Conservation (phyloP, 2,329 filamentous ascomycete species). For the Anthostomella pinea region DNA sequence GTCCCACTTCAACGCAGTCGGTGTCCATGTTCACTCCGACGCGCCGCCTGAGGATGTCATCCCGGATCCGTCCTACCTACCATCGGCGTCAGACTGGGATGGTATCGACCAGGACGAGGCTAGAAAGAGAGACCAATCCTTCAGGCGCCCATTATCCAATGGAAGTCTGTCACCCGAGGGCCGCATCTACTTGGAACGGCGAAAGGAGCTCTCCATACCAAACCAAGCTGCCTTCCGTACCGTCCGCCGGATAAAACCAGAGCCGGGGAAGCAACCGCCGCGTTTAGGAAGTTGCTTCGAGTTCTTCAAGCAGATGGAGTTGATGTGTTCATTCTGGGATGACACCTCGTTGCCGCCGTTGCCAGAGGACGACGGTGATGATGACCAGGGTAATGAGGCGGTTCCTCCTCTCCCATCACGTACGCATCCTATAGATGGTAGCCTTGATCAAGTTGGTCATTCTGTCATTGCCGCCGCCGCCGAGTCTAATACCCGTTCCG, state of each 20-base stretch:
- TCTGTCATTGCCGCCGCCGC: constrained; percentile 12
- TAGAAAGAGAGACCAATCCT: constrained; percentile 45
- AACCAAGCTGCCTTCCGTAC: constrained; percentile 61
- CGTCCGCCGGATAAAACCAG: constrained; percentile 55
- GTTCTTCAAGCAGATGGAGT: constrained; percentile 62
- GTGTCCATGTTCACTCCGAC: constrained; percentile 53
- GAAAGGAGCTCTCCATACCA: constrained; percentile 51
- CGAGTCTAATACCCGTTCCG: constrained; percentile 16
- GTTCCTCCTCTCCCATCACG: constrained; percentile 9
- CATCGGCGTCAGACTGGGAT: constrained; percentile 53
- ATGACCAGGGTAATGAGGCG: constrained; percentile 5
- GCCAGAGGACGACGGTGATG: constrained; percentile 7
- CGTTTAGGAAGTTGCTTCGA: constrained; percentile 63
- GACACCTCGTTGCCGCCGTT: constrained; percentile 47
- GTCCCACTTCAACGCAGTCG: constrained; percentile 55
- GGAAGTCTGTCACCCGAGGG: constrained; percentile 55
- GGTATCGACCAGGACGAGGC: constrained; percentile 48
- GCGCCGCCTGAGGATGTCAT: constrained; percentile 48
- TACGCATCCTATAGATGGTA: constrained; percentile 12
- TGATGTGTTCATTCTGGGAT: constrained; percentile 59
- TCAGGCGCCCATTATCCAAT: constrained; percentile 48
- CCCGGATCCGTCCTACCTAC: constrained; percentile 51
- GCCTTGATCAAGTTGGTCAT: constrained; percentile 18
- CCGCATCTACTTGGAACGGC: constrained; percentile 56
- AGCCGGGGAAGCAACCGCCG: constrained; percentile 50